Evolutionary conservation across 1,139 yeast genomes (phyloP).

Genomic region (Magnusiomyces fungicola): DNA sequence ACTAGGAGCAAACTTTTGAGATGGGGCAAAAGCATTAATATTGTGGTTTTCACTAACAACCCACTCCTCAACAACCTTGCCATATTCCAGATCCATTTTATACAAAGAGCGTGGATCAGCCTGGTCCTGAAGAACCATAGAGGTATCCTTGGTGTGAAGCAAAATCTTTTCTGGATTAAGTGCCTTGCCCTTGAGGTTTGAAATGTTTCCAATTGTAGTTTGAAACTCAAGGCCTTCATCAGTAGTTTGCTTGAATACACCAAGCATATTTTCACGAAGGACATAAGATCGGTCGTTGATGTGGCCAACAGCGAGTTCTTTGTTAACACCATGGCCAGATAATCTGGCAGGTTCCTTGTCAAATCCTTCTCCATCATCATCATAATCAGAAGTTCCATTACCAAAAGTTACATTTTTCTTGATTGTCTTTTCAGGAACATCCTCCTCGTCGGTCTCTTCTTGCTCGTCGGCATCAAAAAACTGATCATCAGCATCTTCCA

Average conservation of each 20-base stretch:
- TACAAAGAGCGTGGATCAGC: conserved; percentile 42
- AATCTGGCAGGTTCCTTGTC: conserved; percentile 31
- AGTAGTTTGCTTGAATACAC: conserved; percentile 62
- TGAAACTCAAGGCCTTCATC: conserved; percentile 49
- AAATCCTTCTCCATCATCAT: conserved; percentile 27
- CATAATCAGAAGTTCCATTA: conserved; percentile 23
- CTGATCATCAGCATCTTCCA: conserved; percentile 28
- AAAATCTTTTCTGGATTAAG: conserved; percentile 59
- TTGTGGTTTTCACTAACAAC: conserved; percentile 37
- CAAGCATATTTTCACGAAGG: conserved; percentile 69
- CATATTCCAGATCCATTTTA: conserved; percentile 72
- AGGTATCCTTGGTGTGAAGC: conserved; percentile 68
- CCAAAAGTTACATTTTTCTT: conserved; percentile 7
- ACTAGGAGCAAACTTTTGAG: conserved; percentile 62
- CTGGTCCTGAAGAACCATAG: conserved; percentile 56
- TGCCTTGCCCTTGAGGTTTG: conserved; percentile 45
- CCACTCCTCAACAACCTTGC: conserved; percentile 83
- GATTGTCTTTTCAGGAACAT: conserved; percentile 22
- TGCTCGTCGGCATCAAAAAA: conserved; percentile 6
- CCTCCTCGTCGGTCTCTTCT: conserved; percentile 30
- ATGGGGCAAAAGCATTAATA: conserved; percentile 57
- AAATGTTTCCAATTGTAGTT: conserved; percentile 58
- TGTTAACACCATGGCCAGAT: conserved; percentile 40
- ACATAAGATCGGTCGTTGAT: conserved; percentile 69
- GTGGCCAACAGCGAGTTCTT: conserved; percentile 62